These are phyloP conservation scores for Ascochyta koolunga DNA, from an alignment of 2,329 filamentous ascomycete genomes.

Conservation along the genomic window DNA sequence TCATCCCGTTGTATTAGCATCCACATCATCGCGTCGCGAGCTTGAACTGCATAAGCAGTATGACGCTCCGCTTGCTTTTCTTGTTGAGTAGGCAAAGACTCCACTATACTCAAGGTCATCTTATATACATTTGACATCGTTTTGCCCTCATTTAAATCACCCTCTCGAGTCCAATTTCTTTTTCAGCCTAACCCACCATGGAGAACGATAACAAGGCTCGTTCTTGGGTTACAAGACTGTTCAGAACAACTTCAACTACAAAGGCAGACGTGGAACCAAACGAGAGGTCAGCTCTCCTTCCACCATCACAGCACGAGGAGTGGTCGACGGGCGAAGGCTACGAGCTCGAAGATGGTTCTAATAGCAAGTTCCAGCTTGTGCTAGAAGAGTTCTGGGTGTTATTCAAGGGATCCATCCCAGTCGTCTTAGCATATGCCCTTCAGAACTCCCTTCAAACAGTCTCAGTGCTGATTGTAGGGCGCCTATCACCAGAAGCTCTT, in stretches of 20 bases:
- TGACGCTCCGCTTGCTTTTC: constrained; percentile 15
- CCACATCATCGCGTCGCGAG: constrained; percentile 12
- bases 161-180: background rate
- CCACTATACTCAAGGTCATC: background rate
- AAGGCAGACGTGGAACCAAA: constrained; percentile 37
- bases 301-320: constrained; percentile 47
- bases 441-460: constrained; percentile 86
- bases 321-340: constrained; percentile 45
- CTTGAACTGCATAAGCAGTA: constrained; percentile 18
- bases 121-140: constrained; percentile 1
- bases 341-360: constrained; percentile 46
- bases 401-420: constrained; percentile 72
- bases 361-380: constrained; percentile 48
- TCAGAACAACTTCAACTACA: constrained; percentile 26
- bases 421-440: constrained; percentile 83
- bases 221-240: constrained; percentile 40
- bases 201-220: constrained; percentile 24
- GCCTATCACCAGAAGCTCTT: constrained; percentile 77
- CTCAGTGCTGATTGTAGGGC: constrained; percentile 81
- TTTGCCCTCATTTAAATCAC: background rate
- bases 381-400: constrained; percentile 70
- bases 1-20: constrained; percentile 32
- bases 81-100: background rate
- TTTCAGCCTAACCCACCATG: constrained; percentile 22
- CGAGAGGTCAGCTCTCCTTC: constrained; percentile 53